Base-by-base conservation (phyloP, 2,329 filamentous ascomycete genomes). In the Dothidotthia symphoricarpi region DNA sequence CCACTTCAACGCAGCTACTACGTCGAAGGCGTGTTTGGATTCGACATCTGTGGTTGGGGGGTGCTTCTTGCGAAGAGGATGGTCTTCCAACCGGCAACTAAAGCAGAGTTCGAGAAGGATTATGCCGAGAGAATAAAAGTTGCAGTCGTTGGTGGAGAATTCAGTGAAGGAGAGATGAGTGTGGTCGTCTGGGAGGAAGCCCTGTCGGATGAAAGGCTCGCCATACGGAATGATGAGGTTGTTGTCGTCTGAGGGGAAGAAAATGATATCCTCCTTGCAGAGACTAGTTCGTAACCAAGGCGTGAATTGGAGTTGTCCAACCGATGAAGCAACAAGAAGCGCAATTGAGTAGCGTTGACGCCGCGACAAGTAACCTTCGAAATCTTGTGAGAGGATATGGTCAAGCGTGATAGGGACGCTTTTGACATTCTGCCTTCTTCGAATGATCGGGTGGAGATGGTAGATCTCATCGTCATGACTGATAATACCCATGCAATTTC, bases 161-260 rank as follows among this genome's bases (percentile, higher is more conserved):
- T 32, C 30, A n/a, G 15, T 15, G 16, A 19, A 6, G 17, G 24
- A 3, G 16, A 12, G n/a, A 4, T 14, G 13, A 26, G 16, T 62
- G 88, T 81, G 59, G 87, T 72, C 72, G 83, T 83, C 71, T 88
- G 86, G 27, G 83, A 86, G 27, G 83, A 88, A 61, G 83, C 83
- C 75, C 76, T 70, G 42, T 72, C 79, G 2, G 84, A 88, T 42
- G 83, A 85, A 56, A 80, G 77, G 14, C 82, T 83, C 85, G 87
- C 88, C 40, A 27, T 38, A 47, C 7, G 36, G n/a, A 17, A 22
- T 22, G 19, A 22, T 22, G 19, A 9, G 9, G 19, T 32, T 16
- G n/a, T 47, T 32, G 16, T 42, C 34, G 5, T 30, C 28, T 12
- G 13, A 28, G 4, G 41, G 40, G 17, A 49, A 45, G 31, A 53